Conservation (phyloP, 2,329 filamentous ascomycete genomes). For the Thermothelomyces thermophilus region DNA sequence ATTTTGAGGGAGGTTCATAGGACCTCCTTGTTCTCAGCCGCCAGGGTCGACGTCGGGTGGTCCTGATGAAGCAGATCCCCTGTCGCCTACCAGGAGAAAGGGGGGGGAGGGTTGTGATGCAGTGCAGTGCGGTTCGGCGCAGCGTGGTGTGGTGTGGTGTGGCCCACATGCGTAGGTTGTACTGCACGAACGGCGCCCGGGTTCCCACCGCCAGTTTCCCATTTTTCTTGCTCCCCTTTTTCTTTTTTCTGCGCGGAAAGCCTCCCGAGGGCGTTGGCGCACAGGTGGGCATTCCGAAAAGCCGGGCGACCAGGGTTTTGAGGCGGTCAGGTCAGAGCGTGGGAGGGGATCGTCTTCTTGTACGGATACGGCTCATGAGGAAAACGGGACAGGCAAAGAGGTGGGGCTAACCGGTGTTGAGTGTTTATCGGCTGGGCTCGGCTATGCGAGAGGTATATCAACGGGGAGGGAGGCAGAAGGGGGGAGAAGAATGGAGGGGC, state of each 20-base stretch:
- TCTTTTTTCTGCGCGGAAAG: background rate
- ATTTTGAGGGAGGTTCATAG: too few relatives aligned
- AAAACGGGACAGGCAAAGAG: conserved; percentile 3
- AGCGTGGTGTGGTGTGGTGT: too few relatives aligned
- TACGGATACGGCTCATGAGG: conserved; percentile 4
- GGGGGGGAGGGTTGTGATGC: too few relatives aligned
- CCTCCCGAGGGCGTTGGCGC: background rate
- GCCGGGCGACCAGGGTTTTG: background rate
- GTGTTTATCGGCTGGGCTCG: background rate
- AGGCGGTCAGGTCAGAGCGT: background rate
- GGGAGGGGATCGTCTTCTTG: background rate
- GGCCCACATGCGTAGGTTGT: background rate
- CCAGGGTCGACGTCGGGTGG: too few relatives aligned
- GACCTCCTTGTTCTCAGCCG: too few relatives aligned
- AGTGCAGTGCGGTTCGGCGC: too few relatives aligned
- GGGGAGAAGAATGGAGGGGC: background rate
- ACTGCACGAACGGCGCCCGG: background rate
- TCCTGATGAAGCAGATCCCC: too few relatives aligned
- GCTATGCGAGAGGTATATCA: conserved; percentile 28
- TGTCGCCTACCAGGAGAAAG: background rate
- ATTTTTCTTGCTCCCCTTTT: background rate
- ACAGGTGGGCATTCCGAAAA: conserved; percentile 2
- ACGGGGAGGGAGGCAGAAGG: conserved; percentile 6
- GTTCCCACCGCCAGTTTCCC: background rate
- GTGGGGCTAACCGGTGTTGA: background rate